Conservation (phyloP, 805 yeast genomes). For the Yamadazyma laniorum region DNA sequence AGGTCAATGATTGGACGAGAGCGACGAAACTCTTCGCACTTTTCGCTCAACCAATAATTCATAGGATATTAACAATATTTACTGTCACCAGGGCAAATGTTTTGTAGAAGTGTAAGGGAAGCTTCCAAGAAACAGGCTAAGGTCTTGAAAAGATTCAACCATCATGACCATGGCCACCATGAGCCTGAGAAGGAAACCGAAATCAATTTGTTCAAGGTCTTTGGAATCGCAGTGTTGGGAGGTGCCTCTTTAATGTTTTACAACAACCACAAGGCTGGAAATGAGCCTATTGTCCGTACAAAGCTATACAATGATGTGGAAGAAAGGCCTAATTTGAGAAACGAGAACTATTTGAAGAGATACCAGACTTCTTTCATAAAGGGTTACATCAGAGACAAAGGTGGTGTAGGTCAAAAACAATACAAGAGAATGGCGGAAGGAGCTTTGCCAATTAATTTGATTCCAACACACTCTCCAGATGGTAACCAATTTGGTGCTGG, state of each 20-base stretch:
- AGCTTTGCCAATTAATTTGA: slow-evolving; percentile 26
- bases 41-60: slow-evolving; percentile 13
- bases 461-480: slow-evolving; percentile 40
- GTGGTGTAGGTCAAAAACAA: slow-evolving; percentile 45
- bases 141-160: slow-evolving; percentile 20
- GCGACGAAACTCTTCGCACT: slow-evolving; percentile 5
- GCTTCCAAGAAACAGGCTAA: slow-evolving; percentile 7
- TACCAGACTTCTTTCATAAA: slow-evolving; percentile 44
- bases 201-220: slow-evolving; percentile 39
- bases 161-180: slow-evolving; percentile 18
- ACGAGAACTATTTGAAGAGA: slow-evolving; percentile 35
- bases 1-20: slow-evolving; percentile 11
- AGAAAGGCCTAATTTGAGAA: slow-evolving; percentile 34
- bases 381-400: slow-evolving; percentile 42
- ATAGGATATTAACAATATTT: slow-evolving; percentile 10
- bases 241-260: slow-evolving; percentile 34
- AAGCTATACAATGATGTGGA: slow-evolving; percentile 33
- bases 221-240: slow-evolving; percentile 40
- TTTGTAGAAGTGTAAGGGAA: slow-evolving; percentile 13
- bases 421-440: slow-evolving; percentile 33
- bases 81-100: slow-evolving; percentile 6
- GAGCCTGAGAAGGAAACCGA: slow-evolving; percentile 29
- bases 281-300: slow-evolving; percentile 38
- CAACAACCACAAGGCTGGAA: slow-evolving; percentile 29
- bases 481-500: slow-evolving; percentile 45